Conservation (phyloP, 2,329 filamentous ascomycete species). For the Pseudocercospora cruenta region DNA sequence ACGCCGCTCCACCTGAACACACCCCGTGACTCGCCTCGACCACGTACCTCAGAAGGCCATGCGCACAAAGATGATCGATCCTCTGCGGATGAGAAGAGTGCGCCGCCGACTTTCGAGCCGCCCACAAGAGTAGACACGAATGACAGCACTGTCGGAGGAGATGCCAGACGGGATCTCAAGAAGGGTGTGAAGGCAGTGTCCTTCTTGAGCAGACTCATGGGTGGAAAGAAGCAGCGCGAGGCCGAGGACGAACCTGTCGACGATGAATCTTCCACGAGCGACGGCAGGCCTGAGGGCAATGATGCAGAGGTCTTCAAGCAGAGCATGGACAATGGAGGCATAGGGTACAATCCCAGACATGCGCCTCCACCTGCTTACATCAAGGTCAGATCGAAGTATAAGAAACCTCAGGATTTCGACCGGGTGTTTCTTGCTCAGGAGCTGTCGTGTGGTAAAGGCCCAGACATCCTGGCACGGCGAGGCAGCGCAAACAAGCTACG, state of each 20-base stretch:
- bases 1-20: conserved; percentile 48
- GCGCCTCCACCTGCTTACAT: conserved; percentile 92
- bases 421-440: conserved; percentile 91
- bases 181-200: conserved; percentile 77
- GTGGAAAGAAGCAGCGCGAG: conserved; percentile 58
- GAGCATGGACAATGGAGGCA: conserved; percentile 61
- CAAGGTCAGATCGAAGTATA: conserved; percentile 78
- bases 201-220: conserved; percentile 85
- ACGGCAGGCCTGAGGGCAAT: conserved; percentile 75
- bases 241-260: conserved; percentile 47
- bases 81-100: conserved; percentile 18
- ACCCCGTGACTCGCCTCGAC: conserved; percentile 39
- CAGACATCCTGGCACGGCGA: conserved; percentile 25
- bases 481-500: conserved; percentile 35
- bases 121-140: conserved; percentile 29
- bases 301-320: conserved; percentile 82
- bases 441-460: conserved; percentile 48
- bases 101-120: conserved; percentile 23
- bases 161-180: conserved; percentile 61
- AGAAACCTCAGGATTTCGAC: conserved; percentile 80
- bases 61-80: conserved; percentile 28
- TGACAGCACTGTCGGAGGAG: conserved; percentile 22
- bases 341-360: conserved; percentile 80
- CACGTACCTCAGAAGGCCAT: conserved; percentile 37
- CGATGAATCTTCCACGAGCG: conserved; percentile 64